phyloP scores from a whole-genome alignment of 169 alveolate species.

The Plasmodium gonderi region DNA sequence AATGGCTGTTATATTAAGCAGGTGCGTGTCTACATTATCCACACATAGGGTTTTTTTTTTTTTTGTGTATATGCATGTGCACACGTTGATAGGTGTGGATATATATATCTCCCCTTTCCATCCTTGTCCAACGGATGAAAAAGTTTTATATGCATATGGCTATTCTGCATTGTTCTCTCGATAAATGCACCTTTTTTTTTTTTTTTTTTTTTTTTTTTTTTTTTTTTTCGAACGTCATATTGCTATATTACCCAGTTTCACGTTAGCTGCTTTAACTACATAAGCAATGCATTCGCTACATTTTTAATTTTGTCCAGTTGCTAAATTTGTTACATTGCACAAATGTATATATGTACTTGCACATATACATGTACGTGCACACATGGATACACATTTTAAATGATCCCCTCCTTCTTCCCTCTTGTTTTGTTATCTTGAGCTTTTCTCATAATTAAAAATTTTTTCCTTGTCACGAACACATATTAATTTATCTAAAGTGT shows the following conservation, averaged over 20 bases:
- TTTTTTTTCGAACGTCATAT: background rate
- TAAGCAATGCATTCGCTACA: background rate
- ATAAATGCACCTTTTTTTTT: background rate
- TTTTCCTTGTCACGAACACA: background rate
- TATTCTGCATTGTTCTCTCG: background rate
- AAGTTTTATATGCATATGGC: too few species aligned
- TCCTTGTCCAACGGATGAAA: background rate
- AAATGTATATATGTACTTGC: background rate
- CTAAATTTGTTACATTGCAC: background rate
- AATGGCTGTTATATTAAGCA: too few species aligned
- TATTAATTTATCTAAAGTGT: background rate
- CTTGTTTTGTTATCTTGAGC: background rate
- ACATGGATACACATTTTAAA: background rate
- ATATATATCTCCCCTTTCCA: background rate
- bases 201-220: too few species aligned
- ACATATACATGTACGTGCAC: background rate
- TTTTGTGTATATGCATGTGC: too few species aligned
- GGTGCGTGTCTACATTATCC: too few species aligned
- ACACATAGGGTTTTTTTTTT: too few species aligned
- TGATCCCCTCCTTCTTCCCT: too few species aligned
- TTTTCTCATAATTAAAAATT: background rate
- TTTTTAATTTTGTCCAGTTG: constrained; percentile 7
- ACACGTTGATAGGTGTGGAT: background rate
- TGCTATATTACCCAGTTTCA: background rate
- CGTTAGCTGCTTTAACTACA: background rate